Percentiles rank a stretch among this genome's conserved stretches.
These are phyloP conservation scores for Tilletia indica DNA, from an alignment of 1,284 basidiomycete species.

Conservation along the genomic window DNA sequence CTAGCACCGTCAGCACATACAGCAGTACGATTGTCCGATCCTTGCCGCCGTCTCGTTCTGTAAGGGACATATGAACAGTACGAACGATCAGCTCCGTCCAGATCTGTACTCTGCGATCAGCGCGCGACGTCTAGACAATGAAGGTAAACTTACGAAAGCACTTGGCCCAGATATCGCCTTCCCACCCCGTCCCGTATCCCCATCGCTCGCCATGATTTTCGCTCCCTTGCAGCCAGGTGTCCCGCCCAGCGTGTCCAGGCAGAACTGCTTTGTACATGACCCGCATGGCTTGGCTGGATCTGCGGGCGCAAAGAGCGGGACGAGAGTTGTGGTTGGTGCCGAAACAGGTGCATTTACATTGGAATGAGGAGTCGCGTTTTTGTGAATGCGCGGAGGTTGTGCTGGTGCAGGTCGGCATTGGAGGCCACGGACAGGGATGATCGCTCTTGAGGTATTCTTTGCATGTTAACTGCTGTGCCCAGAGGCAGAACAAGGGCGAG, in stretches of 20 bases:
- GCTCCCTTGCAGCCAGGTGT: constrained; percentile 51
- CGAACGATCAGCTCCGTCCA: neutral
- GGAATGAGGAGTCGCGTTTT: constrained; percentile 26
- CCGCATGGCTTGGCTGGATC: constrained; percentile 46
- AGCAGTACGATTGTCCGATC: constrained; percentile 49
- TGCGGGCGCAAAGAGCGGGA: constrained; percentile 45
- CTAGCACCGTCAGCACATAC: constrained; percentile 33
- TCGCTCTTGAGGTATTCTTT: no score
- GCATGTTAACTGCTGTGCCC: neutral
- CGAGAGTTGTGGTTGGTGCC: constrained; percentile 52
- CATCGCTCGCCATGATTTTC: constrained; percentile 43
- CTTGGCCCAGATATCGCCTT: constrained; percentile 55
- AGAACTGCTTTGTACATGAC: constrained; percentile 55
- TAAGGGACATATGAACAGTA: neutral
- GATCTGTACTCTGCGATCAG: neutral
- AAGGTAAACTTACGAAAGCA: constrained; percentile 40
- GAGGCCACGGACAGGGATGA: no score
- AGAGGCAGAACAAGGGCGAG: neutral
- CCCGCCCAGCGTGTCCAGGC: constrained; percentile 40
- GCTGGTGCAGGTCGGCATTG: neutral
- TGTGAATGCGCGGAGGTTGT: neutral
- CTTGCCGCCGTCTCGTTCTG: constrained; percentile 49
- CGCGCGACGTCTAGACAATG: neutral
- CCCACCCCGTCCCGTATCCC: constrained; percentile 53
- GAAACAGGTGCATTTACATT: constrained; percentile 57